Conservation (phyloP, 192 early-diverging fungal species). For the Pilobolus umbonatus region DNA sequence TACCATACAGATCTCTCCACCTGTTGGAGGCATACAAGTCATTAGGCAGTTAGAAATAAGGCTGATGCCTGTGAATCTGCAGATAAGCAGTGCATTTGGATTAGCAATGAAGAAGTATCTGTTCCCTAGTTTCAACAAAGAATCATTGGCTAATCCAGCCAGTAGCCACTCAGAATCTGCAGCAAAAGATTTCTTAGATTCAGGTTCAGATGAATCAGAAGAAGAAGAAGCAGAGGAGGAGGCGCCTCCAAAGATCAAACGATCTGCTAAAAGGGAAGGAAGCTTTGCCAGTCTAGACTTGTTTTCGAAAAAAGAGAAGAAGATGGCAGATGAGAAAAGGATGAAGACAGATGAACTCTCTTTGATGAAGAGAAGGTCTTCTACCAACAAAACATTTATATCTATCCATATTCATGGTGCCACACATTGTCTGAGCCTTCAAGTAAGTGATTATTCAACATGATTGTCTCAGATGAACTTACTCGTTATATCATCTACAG, state of each 20-base stretch:
- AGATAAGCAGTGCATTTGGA: constrained; percentile 80
- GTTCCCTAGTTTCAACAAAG: constrained; percentile 47
- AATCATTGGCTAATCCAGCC: neutral
- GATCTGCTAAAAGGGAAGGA: neutral
- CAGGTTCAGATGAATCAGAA: neutral
- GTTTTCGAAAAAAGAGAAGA: neutral
- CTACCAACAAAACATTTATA: constrained; percentile 81
- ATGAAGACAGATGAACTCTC: constrained; percentile 47
- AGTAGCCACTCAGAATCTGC: neutral
- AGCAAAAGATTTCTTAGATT: neutral
- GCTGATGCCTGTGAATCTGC: constrained; percentile 71
- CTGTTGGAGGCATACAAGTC: constrained; percentile 84
- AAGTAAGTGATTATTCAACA: constrained; percentile 36
- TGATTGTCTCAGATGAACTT: no score
- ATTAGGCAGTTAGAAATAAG: constrained; percentile 86
- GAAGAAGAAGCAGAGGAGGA: neutral
- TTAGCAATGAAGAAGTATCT: constrained; percentile 71
- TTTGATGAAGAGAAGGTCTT: constrained; percentile 82
- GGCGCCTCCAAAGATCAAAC: no score
- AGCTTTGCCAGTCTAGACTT: constrained; percentile 5
- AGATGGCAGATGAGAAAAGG: neutral
- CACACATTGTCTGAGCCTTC: constrained; percentile 75
- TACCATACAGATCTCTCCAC: constrained; percentile 67
- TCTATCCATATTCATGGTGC: constrained; percentile 82
- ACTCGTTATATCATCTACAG: no score